These are phyloP conservation scores for Pontederia paniculata DNA, from an alignment of 176 grass and related monocot genomes.

Conservation along the genomic window DNA sequence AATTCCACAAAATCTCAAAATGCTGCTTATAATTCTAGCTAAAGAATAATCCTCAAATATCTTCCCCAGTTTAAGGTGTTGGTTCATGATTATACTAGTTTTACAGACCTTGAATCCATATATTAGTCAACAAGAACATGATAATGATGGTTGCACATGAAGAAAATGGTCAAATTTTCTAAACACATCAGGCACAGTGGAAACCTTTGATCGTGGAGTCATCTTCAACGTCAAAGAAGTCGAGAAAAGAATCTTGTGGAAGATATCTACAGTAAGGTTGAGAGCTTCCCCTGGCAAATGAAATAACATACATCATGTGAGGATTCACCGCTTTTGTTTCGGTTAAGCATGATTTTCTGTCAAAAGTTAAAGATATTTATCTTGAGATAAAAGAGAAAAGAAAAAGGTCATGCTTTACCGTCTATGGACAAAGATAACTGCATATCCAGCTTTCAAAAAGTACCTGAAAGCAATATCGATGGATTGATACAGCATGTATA, in stretches of 20 bases:
- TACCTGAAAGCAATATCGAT: conserved; percentile 30
- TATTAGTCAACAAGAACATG: too few relatives aligned
- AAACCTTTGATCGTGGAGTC: conserved; percentile 78
- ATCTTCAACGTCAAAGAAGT: conserved; percentile 51
- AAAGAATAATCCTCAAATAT: too few relatives aligned
- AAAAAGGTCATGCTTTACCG: conserved; percentile 22
- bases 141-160: too few relatives aligned
- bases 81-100: too few relatives aligned
- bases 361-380: neutral
- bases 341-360: too few relatives aligned
- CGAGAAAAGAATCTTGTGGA: conserved; percentile 72
- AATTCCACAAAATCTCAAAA: too few relatives aligned
- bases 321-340: too few relatives aligned
- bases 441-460: conserved; percentile 80
- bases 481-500: neutral
- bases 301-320: neutral
- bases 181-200: neutral
- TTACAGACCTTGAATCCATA: too few relatives aligned
- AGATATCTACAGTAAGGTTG: conserved; percentile 84
- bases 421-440: conserved; percentile 67
- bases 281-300: conserved; percentile 60
- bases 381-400: neutral
- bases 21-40: too few relatives aligned
- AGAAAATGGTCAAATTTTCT: neutral
- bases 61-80: too few relatives aligned